phyloP scores from a whole-genome alignment of 73 alveolate species.

The Paramecium caudatum region DNA sequence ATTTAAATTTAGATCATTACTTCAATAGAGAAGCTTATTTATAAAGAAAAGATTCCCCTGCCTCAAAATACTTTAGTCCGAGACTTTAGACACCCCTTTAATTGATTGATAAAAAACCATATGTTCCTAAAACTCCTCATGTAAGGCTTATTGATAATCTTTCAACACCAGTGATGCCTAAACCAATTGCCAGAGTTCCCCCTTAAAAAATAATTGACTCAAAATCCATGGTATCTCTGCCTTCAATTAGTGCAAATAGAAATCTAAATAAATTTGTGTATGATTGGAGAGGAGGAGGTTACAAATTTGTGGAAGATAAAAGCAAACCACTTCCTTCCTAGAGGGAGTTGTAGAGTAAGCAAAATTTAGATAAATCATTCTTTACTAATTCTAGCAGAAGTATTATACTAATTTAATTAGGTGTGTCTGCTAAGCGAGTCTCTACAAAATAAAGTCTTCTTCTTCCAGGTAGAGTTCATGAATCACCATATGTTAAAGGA shows the following conservation, averaged over 20 bases:
- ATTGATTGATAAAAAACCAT: background rate
- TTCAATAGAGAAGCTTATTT: conserved; percentile 57
- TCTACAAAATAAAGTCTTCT: background rate
- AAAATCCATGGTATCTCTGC: conserved; percentile 24
- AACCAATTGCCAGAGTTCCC: background rate
- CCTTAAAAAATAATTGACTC: conserved; percentile 42
- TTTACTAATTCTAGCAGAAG: conserved; percentile 20
- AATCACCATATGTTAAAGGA: conserved; percentile 44
- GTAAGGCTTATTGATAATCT: background rate
- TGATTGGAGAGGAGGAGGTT: conserved; percentile 68
- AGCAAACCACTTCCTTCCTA: background rate
- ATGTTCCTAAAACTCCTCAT: conserved; percentile 36
- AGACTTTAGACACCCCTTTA: background rate
- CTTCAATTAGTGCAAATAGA: conserved; percentile 46
- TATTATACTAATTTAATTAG: background rate
- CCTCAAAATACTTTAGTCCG: conserved; percentile 19
- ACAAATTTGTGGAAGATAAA: conserved; percentile 2
- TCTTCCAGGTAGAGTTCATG: conserved; percentile 53
- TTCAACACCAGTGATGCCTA: conserved; percentile 8
- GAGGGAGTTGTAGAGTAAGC: background rate
- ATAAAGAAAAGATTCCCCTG: conserved; percentile 23
- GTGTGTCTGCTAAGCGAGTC: background rate
- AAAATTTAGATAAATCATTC: conserved; percentile 43
- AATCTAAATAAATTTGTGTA: conserved; percentile 44
- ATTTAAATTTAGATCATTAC: conserved; percentile 5